Evolutionary conservation across 805 yeast species (phyloP).

Genomic region (Wickerhamiella sorbophila): DNA sequence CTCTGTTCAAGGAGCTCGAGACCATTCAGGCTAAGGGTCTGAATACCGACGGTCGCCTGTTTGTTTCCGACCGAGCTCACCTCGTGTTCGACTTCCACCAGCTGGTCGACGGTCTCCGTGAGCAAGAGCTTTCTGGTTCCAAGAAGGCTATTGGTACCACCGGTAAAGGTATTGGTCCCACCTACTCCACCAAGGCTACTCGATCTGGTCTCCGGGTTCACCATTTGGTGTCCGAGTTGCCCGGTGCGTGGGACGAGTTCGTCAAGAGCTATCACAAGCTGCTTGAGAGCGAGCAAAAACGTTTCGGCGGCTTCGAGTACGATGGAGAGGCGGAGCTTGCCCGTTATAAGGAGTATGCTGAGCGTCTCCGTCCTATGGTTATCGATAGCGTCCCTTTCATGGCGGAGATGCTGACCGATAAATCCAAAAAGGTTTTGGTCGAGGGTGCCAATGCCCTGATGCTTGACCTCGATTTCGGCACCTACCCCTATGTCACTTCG

Average conservation of each 20-base stretch:
- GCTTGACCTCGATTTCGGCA: constrained; percentile 96
- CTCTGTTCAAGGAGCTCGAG: constrained; percentile 76
- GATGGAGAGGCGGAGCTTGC: constrained; percentile 70
- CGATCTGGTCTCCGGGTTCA: constrained; percentile 96
- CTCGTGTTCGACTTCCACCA: constrained; percentile 97
- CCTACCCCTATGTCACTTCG: constrained; percentile 94
- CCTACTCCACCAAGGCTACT: constrained; percentile 91
- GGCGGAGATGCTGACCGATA: constrained; percentile 55
- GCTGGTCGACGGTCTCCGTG: constrained; percentile 88
- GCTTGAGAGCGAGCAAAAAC: constrained; percentile 63
- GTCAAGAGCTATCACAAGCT: constrained; percentile 62
- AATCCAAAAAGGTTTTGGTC: constrained; percentile 67
- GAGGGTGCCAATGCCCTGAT: constrained; percentile 98
- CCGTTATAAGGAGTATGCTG: constrained; percentile 60
- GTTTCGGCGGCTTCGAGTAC: constrained; percentile 88
- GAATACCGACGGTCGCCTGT: constrained; percentile 55
- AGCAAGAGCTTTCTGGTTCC: constrained; percentile 67
- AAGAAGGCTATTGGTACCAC: constrained; percentile 93
- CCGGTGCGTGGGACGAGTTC: constrained; percentile 88
- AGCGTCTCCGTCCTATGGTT: constrained; percentile 71
- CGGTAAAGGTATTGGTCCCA: constrained; percentile 98
- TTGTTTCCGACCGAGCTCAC: constrained; percentile 87
- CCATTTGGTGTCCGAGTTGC: constrained; percentile 80
- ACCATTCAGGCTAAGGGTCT: constrained; percentile 73
- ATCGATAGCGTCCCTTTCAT: constrained; percentile 76